phyloP scores from a whole-genome alignment of 2,329 filamentous ascomycete genomes.

The Talaromyces pinophilus region DNA sequence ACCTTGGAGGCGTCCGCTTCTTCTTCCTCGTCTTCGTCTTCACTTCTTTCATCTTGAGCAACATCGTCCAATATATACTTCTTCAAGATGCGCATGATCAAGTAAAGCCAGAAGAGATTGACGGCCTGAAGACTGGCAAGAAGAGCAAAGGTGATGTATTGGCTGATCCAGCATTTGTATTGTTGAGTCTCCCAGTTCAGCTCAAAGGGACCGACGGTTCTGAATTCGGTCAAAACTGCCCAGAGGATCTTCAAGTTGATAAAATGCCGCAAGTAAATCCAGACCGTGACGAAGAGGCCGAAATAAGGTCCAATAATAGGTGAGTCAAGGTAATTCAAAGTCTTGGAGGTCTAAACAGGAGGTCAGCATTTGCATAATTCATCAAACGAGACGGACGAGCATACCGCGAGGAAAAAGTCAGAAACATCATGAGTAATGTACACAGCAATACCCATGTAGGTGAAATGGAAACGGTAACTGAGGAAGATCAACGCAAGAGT shows the following conservation, averaged over 20 bases:
- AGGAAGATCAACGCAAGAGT: constrained; percentile 79
- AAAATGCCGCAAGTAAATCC: constrained; percentile 88
- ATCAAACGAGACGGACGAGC: constrained; percentile 32
- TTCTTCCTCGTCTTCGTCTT: constrained; percentile 48
- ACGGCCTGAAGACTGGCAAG: constrained; percentile 49
- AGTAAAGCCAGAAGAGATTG: constrained; percentile 50
- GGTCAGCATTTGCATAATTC: constrained; percentile 1
- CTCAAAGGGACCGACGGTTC: constrained; percentile 50
- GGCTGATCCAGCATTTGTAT: constrained; percentile 53
- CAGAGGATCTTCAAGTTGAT: constrained; percentile 52
- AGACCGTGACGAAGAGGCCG: constrained; percentile 74
- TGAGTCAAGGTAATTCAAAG: constrained; percentile 85
- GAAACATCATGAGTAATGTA: constrained; percentile 94
- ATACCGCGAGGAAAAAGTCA: constrained; percentile 91
- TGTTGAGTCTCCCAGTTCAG: constrained; percentile 53
- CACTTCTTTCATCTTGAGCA: constrained; percentile 47
- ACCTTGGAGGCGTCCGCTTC: constrained; percentile 28
- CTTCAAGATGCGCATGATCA: constrained; percentile 48
- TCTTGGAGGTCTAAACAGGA: constrained; percentile 72
- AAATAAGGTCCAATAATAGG: constrained; percentile 81
- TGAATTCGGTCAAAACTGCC: constrained; percentile 50
- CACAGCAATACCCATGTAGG: constrained; percentile 88
- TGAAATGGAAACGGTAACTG: constrained; percentile 96
- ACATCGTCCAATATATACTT: constrained; percentile 46
- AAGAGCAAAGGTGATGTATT: constrained; percentile 49